Evolutionary conservation across 148 eudicot genomes (phyloP).

Genomic region (Chenopodium quinoa): DNA sequence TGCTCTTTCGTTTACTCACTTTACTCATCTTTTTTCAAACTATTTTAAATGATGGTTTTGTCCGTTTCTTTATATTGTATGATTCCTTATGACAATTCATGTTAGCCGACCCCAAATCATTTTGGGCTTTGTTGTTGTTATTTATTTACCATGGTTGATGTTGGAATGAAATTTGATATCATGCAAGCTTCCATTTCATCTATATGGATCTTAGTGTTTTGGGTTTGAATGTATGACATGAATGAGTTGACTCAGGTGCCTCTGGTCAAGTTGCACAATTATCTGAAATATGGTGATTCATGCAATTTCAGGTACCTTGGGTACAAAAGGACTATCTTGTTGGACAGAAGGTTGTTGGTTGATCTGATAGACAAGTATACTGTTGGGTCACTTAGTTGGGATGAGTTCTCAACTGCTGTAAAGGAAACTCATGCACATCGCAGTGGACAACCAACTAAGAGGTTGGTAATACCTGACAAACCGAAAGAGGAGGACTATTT

Average conservation of each 20-base stretch:
- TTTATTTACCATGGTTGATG: neutral
- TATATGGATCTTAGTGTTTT: neutral
- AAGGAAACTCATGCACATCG: conserved; percentile 71
- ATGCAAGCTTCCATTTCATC: neutral
- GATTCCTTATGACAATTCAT: too few relatives aligned
- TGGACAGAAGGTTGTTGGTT: conserved; percentile 74
- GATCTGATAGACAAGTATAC: conserved; percentile 82
- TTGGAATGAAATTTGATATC: neutral
- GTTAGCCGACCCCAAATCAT: too few relatives aligned
- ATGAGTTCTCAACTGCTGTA: conserved; percentile 82
- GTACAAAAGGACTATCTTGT: conserved; percentile 74
- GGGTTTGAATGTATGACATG: conserved; percentile 1
- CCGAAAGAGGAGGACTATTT: conserved; percentile 98
- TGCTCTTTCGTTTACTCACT: too few relatives aligned
- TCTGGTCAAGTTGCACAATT: neutral
- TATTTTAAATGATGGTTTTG: too few relatives aligned
- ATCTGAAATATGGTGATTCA: neutral
- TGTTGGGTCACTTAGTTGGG: conserved; percentile 69
- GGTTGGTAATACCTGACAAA: conserved; percentile 75
- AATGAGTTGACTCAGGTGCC: neutral
- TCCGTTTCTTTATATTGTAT: too few relatives aligned
- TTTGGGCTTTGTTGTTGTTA: too few relatives aligned
- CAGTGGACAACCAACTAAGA: conserved; percentile 69
- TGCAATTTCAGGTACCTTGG: conserved; percentile 68
- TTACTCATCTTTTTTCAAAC: too few relatives aligned